Evolutionary conservation across 2,329 filamentous ascomycete species (phyloP), one percentile per base, ranked within the genome.

Genomic region (Aspergillus sp.): DNA sequence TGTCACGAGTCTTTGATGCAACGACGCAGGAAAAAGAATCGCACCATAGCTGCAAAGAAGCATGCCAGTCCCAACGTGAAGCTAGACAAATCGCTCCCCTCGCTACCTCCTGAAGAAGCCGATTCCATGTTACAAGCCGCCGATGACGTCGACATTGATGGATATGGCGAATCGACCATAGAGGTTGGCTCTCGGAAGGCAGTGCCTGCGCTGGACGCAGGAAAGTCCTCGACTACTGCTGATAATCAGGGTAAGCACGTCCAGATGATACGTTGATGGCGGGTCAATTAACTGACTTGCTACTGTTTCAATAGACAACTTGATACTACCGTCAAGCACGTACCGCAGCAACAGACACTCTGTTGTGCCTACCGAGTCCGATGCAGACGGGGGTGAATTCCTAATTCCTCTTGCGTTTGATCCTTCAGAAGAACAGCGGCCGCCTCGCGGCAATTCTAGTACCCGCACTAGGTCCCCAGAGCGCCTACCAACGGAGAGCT

Each of bases 1-100:
- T 99, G 95, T 73, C 95, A 99, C 71, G 95, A 99, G 76, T 95
- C 91, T 26, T 78, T 99, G 53, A 98, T 98, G 92, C 91, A 93
- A 49, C 84, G 93, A 62, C 85, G 93, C 63, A 85, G 91, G 69
- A 97, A 98, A 78, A 68, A 85, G 91, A 69, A 86, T 88, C 71
- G 97, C 93, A 78, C 87, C 52, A 81, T 83, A 42, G 26, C 68
- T 66, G 60, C 67, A 30, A 66, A 70, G 59, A 73, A 67, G 51
- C 64, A 68, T 64, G 59, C 61, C 11, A 84, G 87, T 4, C 60
- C 68, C 11, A 63, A 63, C 18, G 85, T 87, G 79, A 87, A 91
- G 61, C 85, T 90, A 39, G 93, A 99, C 72, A 98, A 98, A 74
- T 96, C 92, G 6, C 80, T 99, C 36, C 95, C 95, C 18, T 95